Evolutionary conservation across 768 basidiomycete species (phyloP).

Genomic region (Panaeolus cyanescens): DNA sequence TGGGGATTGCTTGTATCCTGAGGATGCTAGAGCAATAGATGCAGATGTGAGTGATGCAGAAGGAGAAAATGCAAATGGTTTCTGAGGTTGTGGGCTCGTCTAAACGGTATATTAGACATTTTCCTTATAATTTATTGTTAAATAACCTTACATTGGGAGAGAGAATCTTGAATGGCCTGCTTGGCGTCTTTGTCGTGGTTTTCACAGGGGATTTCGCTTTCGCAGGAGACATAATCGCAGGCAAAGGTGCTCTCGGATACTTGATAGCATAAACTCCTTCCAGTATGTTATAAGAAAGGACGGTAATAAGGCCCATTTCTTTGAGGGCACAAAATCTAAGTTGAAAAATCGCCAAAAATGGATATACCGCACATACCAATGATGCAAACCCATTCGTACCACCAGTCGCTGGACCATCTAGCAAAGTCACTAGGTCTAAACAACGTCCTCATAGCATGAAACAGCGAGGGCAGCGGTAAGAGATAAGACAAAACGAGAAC

Average conservation of each 20-base stretch:
- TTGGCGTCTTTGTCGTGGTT: constrained; percentile 28
- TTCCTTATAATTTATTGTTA: not conserved
- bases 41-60: constrained; percentile 32
- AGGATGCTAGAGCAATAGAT: constrained; percentile 18
- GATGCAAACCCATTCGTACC: constrained; percentile 40
- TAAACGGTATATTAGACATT: constrained; percentile 11
- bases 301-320: constrained; percentile 35
- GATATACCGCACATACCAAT: constrained; percentile 29
- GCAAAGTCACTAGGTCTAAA: constrained; percentile 24
- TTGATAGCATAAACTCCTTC: constrained; percentile 42
- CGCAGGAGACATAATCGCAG: constrained; percentile 33
- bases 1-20: constrained; percentile 38
- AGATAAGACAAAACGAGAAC: constrained; percentile 37
- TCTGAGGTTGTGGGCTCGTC: constrained; percentile 45
- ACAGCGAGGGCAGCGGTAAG: constrained; percentile 41
- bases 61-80: constrained; percentile 42
- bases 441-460: constrained; percentile 30
- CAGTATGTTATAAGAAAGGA: constrained; percentile 42
- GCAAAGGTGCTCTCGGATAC: constrained; percentile 41
- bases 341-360: not conserved
- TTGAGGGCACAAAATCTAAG: not conserved
- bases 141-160: constrained; percentile 39
- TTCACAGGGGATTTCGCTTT: constrained; percentile 26
- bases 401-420: constrained; percentile 34
- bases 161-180: constrained; percentile 38